A percentile compares a stretch with the other conserved stretches of the same genome.
These are phyloP conservation scores for Aphanomyces astaci DNA, from an alignment of 352 stramenopile genomes.

Conservation along the genomic window DNA sequence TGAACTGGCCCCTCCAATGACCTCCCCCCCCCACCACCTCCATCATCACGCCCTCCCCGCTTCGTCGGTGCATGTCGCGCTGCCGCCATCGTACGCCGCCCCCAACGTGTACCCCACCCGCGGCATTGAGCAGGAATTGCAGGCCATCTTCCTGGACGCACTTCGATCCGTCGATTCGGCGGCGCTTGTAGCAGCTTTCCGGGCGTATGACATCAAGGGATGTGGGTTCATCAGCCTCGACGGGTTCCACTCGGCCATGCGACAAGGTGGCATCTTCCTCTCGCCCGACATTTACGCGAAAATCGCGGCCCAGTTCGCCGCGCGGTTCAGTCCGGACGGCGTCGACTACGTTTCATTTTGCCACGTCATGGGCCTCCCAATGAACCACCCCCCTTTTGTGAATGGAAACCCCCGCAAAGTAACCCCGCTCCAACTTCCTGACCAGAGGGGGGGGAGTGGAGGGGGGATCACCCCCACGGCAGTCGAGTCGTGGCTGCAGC, in stretches of 20 bases:
- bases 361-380: constrained; percentile 28
- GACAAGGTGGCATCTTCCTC: constrained; percentile 51
- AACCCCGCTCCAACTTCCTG: background rate
- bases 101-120: background rate
- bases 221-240: constrained; percentile 58
- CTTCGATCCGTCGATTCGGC: background rate
- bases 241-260: constrained; percentile 51
- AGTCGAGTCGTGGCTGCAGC: constrained; percentile 10
- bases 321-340: constrained; percentile 34
- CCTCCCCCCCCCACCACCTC: background rate
- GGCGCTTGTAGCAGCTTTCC: constrained; percentile 31
- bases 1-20: background rate
- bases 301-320: constrained; percentile 42
- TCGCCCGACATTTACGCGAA: constrained; percentile 35
- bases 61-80: background rate
- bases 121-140: constrained; percentile 2
- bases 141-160: background rate
- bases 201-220: constrained; percentile 48
- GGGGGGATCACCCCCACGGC: background rate
- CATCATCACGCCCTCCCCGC: background rate
- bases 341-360: constrained; percentile 76
- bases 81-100: background rate
- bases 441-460: background rate
- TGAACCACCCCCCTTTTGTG: constrained; percentile 7
- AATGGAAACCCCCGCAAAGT: background rate